A percentile compares a stretch with the other conserved stretches of the same genome.
These are phyloP conservation scores for Rutstroemia sp. DNA, from an alignment of 2,329 filamentous ascomycete genomes.

Conservation along the genomic window DNA sequence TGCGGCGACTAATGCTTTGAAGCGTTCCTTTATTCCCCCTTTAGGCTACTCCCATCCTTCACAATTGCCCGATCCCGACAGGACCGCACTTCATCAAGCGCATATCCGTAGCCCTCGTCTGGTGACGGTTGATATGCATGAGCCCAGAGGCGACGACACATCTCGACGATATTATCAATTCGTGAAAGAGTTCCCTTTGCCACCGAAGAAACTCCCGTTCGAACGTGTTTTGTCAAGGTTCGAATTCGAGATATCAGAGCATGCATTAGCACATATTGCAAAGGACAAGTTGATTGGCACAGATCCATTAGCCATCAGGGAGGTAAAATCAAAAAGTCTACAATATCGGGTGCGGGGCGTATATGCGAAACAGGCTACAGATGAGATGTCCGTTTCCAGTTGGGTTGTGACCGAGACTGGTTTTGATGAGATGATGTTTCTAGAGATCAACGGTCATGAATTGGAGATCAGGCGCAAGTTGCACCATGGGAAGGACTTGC, in stretches of 20 bases:
- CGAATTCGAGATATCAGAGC: conserved; percentile 25
- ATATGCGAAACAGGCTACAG: conserved; percentile 21
- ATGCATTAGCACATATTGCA: conserved; percentile 19
- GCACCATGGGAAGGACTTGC: conserved; percentile 68
- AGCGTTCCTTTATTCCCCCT: conserved; percentile 32
- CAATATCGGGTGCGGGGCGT: conserved; percentile 66
- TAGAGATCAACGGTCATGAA: conserved; percentile 54
- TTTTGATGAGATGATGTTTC: conserved; percentile 67
- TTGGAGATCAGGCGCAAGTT: conserved; percentile 56
- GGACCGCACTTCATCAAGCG: conserved; percentile 50
- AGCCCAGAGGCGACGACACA: conserved; percentile 22
- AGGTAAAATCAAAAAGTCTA: conserved; percentile 42
- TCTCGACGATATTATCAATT: conserved; percentile 43
- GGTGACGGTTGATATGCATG: conserved; percentile 11
- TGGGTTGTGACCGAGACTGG: conserved; percentile 59
- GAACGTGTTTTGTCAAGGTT: conserved; percentile 31
- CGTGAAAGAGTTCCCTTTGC: conserved; percentile 42
- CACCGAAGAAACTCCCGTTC: conserved; percentile 33
- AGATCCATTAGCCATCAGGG: conserved; percentile 28
- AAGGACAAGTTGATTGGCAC: conserved; percentile 16
- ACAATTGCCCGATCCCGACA: conserved; percentile 37
- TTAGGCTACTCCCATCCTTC: conserved; percentile 28
- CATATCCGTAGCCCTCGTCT: conserved; percentile 47
- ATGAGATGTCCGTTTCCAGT: conserved; percentile 31
- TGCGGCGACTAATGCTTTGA: conserved; percentile 10